These are phyloP conservation scores for Penicillium samsonianum DNA, from an alignment of 495 filamentous ascomycete species.

Conservation along the genomic window DNA sequence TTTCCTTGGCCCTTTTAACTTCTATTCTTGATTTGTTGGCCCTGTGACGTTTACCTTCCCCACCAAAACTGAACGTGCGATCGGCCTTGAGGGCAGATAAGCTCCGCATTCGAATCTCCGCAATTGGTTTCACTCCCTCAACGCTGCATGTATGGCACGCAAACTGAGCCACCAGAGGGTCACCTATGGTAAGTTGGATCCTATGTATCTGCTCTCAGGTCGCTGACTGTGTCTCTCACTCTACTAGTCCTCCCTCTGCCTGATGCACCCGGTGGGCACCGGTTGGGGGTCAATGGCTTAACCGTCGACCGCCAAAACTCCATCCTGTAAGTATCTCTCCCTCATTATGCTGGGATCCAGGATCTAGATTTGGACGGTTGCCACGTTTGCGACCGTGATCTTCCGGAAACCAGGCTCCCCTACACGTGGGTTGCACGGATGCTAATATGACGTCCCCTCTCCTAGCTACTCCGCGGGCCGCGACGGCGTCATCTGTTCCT, in stretches of 20 bases:
- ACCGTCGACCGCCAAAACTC: slow-evolving; percentile 81
- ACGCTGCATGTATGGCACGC: slow-evolving; percentile 47
- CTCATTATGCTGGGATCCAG: not conserved
- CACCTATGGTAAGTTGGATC: slow-evolving; percentile 43
- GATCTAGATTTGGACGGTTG: not conserved
- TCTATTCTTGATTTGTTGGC: slow-evolving; percentile 1
- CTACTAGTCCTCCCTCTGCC: slow-evolving; percentile 85
- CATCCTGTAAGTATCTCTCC: slow-evolving; percentile 68
- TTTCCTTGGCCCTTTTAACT: not conserved
- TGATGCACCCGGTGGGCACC: slow-evolving; percentile 86
- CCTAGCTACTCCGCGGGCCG: slow-evolving; percentile 90
- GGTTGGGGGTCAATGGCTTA: slow-evolving; percentile 91
- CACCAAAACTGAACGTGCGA: slow-evolving; percentile 29
- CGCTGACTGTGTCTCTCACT: slow-evolving; percentile 23
- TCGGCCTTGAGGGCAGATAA: slow-evolving; percentile 38
- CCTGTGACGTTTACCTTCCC: slow-evolving; percentile 25
- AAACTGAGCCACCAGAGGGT: slow-evolving; percentile 53
- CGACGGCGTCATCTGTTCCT: slow-evolving; percentile 94
- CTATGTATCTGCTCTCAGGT: slow-evolving; percentile 8
- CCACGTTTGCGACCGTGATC: not conserved
- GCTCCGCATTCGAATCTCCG: slow-evolving; percentile 42
- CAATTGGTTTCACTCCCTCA: slow-evolving; percentile 32
- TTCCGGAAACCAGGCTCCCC: not conserved
- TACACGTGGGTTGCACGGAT: slow-evolving; percentile 20
- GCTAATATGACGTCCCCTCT: slow-evolving; percentile 26